Evolutionary conservation across 257 asterid species (phyloP).

Genomic region (Nicotiana undulata): DNA sequence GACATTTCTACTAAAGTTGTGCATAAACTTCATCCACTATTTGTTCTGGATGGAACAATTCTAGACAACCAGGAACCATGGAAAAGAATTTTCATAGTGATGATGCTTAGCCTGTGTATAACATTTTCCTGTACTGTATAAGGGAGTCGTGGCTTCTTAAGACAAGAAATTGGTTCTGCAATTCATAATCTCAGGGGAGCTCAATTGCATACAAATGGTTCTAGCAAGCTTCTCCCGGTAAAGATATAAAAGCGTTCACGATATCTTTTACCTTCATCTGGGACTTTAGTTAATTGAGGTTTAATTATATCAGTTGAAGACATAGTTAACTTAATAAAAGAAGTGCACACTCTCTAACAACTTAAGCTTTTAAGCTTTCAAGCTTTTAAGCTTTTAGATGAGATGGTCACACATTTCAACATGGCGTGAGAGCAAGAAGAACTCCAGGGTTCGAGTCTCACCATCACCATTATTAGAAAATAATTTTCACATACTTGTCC

Average conservation of each 20-base stretch:
- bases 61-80: neutral
- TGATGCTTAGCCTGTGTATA: neutral
- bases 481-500: too few species aligned
- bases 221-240: neutral
- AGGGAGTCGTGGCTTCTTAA: neutral
- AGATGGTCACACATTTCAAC: too few species aligned
- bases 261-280: neutral
- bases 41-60: neutral
- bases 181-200: neutral
- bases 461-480: too few species aligned
- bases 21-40: neutral
- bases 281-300: neutral
- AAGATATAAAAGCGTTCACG: neutral
- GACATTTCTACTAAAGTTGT: neutral
- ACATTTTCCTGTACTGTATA: neutral
- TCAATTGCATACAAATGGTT: neutral
- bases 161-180: neutral
- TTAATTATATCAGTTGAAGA: too few species aligned
- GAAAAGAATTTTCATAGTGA: neutral
- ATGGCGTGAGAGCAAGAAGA: too few species aligned
- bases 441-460: too few species aligned
- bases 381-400: too few species aligned
- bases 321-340: too few species aligned
- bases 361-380: too few species aligned
- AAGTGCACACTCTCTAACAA: too few species aligned